A percentile compares a stretch with the other conserved stretches of the same genome.
Conservation (phyloP, 1,284 basidiomycete species). For the Rhodotorula mucilaginosa region DNA sequence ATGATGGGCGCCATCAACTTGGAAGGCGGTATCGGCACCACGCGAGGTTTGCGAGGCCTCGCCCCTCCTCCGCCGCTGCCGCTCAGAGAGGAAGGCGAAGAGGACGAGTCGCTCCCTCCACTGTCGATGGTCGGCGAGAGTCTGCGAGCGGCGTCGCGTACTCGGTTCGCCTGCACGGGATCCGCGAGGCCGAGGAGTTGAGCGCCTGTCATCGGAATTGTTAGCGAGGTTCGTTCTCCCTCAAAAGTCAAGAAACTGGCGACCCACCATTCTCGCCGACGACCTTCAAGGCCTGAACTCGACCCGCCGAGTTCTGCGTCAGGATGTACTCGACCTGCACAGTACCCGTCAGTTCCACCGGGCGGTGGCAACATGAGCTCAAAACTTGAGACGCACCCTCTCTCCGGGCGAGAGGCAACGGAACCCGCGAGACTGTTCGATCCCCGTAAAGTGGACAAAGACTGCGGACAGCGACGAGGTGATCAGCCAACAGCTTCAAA, state of each 20-base stretch:
- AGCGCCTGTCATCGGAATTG: background rate
- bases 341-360: too few species aligned
- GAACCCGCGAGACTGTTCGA: conserved; percentile 8
- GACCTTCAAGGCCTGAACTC: conserved; percentile 6
- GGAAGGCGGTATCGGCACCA: background rate
- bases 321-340: conserved; percentile 11
- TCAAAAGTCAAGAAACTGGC: too few species aligned
- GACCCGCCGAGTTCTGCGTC: conserved; percentile 4
- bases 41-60: background rate
- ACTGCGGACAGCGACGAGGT: background rate
- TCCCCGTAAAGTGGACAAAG: conserved; percentile 22
- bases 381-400: background rate
- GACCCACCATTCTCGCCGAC: conserved; percentile 10
- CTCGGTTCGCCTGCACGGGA: background rate
- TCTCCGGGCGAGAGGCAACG: conserved; percentile 15
- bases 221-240: background rate
- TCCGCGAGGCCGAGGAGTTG: background rate
- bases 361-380: too few species aligned
- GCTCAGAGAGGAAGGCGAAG: background rate
- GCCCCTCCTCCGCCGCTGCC: background rate
- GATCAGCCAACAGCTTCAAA: too few species aligned
- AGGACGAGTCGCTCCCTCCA: background rate
- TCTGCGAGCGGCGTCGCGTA: background rate
- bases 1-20: background rate
- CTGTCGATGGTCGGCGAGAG: background rate